Percentiles rank a stretch among this genome's conserved stretches.
These are phyloP conservation scores for Aspergillus biplanus DNA, from an alignment of 495 filamentous ascomycete genomes.

Conservation along the genomic window DNA sequence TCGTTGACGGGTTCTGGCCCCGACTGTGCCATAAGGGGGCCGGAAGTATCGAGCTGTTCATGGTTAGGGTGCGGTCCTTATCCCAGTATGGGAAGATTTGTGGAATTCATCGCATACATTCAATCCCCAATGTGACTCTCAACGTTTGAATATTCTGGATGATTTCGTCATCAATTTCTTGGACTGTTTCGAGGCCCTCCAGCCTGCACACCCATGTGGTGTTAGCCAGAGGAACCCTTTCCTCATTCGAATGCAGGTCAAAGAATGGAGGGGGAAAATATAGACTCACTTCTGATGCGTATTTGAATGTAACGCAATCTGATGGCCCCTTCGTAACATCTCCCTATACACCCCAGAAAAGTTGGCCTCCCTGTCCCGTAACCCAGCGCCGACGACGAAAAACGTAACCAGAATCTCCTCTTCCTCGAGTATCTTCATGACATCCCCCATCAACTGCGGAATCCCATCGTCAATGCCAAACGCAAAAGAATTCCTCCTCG, in stretches of 20 bases:
- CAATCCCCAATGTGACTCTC: slow-evolving; percentile 49
- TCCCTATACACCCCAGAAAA: slow-evolving; percentile 66
- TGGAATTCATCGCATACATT: slow-evolving; percentile 32
- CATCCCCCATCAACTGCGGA: slow-evolving; percentile 61
- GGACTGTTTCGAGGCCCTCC: slow-evolving; percentile 61
- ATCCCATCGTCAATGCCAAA: slow-evolving; percentile 82
- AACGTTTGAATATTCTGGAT: slow-evolving; percentile 63
- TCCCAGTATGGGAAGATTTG: neutral
- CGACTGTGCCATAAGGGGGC: slow-evolving; percentile 76
- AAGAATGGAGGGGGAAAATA: neutral
- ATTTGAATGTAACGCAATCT: slow-evolving; percentile 74
- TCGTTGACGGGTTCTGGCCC: slow-evolving; percentile 69
- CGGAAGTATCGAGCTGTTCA: slow-evolving; percentile 65
- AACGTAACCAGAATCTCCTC: slow-evolving; percentile 73
- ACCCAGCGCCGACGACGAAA: slow-evolving; percentile 72
- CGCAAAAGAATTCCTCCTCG: slow-evolving; percentile 72
- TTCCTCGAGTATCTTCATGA: slow-evolving; percentile 66
- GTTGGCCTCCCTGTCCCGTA: slow-evolving; percentile 61
- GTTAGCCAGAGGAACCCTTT: slow-evolving; percentile 4
- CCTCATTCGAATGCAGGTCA: neutral
- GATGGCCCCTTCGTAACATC: slow-evolving; percentile 69
- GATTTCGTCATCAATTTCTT: slow-evolving; percentile 73
- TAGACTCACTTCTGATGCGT: slow-evolving; percentile 65
- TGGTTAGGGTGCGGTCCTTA: slow-evolving; percentile 6
- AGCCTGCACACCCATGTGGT: slow-evolving; percentile 42